A percentile compares a stretch with the other conserved stretches of the same genome.
These are phyloP conservation scores for Nicotiana attenuata DNA, from an alignment of 257 asterid species.

Conservation along the genomic window DNA sequence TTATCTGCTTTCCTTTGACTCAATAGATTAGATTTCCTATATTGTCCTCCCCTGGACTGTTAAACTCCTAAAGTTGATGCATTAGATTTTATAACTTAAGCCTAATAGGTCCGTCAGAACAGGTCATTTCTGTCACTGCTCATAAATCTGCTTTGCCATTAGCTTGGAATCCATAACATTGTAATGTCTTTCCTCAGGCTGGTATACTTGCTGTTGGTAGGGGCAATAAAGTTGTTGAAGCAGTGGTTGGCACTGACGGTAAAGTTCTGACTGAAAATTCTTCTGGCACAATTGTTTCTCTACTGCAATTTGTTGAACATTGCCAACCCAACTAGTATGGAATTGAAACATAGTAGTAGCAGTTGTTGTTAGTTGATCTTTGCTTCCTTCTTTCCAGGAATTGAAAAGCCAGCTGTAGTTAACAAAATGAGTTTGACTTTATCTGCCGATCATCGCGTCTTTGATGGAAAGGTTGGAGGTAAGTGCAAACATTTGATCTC, in stretches of 20 bases:
- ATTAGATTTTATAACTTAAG: neutral
- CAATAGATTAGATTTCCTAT: conserved; percentile 12
- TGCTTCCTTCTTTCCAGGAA: conserved; percentile 46
- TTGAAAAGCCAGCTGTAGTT: conserved; percentile 69
- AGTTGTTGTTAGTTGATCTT: neutral
- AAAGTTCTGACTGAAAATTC: conserved; percentile 17
- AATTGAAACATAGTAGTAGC: neutral
- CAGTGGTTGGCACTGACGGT: conserved; percentile 78
- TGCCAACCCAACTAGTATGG: neutral
- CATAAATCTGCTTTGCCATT: neutral
- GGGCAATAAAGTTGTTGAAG: conserved; percentile 90
- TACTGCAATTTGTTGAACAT: conserved; percentile 6
- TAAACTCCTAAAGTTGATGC: neutral
- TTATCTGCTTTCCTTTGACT: neutral
- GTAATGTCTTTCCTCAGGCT: conserved; percentile 54
- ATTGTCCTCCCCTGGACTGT: neutral
- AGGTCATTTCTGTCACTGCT: neutral
- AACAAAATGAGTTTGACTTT: conserved; percentile 79
- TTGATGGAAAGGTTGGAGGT: conserved; percentile 98
- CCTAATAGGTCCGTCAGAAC: neutral
- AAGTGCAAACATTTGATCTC: conserved; percentile 5
- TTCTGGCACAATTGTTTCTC: neutral
- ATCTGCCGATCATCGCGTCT: conserved; percentile 96
- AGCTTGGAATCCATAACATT: conserved; percentile 15
- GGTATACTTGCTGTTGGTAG: conserved; percentile 98